phyloP scores from a whole-genome alignment of 148 eudicot species.

The Diospyros kaki region DNA sequence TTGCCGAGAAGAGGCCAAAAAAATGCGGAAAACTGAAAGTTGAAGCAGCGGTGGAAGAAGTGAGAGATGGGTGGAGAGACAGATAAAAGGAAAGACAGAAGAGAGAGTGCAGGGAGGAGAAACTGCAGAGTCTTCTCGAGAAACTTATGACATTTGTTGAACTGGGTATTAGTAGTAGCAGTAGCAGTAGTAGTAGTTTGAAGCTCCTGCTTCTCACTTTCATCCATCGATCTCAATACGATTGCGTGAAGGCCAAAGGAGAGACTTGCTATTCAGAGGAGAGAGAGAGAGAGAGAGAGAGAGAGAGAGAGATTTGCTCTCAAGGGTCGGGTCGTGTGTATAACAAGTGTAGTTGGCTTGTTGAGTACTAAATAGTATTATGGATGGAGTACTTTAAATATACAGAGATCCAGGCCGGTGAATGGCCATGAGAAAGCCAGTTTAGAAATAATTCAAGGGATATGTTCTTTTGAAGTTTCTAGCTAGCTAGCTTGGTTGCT shows the following conservation, averaged over 20 bases:
- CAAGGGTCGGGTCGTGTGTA: not conserved
- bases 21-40: slow-evolving; percentile 16
- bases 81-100: slow-evolving; percentile 24
- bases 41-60: slow-evolving; percentile 13
- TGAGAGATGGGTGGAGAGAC: slow-evolving; percentile 10
- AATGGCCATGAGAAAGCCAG: too few relatives aligned
- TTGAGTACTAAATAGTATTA: not conserved
- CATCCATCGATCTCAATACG: not conserved
- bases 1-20: slow-evolving; percentile 16
- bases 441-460: not conserved
- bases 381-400: not conserved
- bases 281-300: too few relatives aligned
- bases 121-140: slow-evolving; percentile 18
- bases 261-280: too few relatives aligned
- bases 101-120: slow-evolving; percentile 18
- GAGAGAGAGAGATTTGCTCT: not conserved
- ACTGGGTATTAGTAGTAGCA: not conserved
- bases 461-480: not conserved
- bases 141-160: not conserved
- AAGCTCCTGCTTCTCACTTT: slow-evolving; percentile 2
- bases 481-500: not conserved
- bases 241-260: too few relatives aligned
- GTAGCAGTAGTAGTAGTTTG: not conserved
- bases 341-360: not conserved
- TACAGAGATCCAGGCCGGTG: not conserved